Percentiles rank a stretch among this genome's conserved stretches.
Evolutionary conservation across 306 rosid species (phyloP).

Genomic region (Prunus salicina): DNA sequence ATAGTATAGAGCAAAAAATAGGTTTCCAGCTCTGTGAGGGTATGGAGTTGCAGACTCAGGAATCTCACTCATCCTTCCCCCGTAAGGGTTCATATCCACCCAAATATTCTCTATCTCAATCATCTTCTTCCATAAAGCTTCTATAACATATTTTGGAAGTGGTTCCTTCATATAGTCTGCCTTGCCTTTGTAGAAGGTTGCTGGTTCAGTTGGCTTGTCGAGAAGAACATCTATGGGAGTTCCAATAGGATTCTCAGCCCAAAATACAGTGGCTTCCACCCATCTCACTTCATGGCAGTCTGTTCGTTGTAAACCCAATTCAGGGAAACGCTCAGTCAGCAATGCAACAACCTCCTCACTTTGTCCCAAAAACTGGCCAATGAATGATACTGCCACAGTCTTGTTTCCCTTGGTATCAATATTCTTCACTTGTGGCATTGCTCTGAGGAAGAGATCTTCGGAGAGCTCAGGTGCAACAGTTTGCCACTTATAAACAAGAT

Average conservation of each 20-base stretch:
- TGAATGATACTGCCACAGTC: neutral
- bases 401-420: neutral
- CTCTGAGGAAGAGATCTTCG: neutral
- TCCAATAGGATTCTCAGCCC: neutral
- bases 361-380: neutral
- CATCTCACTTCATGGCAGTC: conserved; percentile 19
- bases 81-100: conserved; percentile 11
- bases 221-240: neutral
- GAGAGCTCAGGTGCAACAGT: neutral
- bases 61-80: conserved; percentile 42
- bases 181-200: neutral
- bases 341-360: neutral
- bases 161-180: conserved; percentile 20
- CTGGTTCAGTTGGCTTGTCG: neutral
- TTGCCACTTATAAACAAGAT: conserved; percentile 3
- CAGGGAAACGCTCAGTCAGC: conserved; percentile 4
- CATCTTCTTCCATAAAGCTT: conserved; percentile 8
- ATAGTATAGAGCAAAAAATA: conserved; percentile 1
- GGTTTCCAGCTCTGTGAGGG: conserved; percentile 47
- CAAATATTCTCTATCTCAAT: neutral
- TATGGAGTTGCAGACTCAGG: conserved; percentile 32
- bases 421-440: neutral
- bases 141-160: conserved; percentile 2
- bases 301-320: neutral
- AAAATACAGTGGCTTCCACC: conserved; percentile 5